Evolutionary conservation across 2,329 filamentous ascomycete genomes (phyloP).

Genomic region (Pseudovirgaria hyperparasitica): DNA sequence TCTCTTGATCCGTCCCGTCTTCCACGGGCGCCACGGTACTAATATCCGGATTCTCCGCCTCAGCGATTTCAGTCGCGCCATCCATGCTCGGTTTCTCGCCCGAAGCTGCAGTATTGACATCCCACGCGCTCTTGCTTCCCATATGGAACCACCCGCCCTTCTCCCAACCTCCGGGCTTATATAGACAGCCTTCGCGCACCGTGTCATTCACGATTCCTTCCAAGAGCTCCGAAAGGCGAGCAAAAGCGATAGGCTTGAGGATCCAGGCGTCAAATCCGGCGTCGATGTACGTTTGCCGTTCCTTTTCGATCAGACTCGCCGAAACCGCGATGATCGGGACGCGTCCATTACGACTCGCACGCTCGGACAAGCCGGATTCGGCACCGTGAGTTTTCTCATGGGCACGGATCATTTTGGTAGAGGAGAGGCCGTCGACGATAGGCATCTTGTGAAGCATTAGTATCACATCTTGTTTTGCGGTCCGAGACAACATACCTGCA

Average conservation of each 20-base stretch:
- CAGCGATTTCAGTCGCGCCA: neutral
- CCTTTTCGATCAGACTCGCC: slow-evolving; percentile 62
- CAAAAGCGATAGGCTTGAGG: slow-evolving; percentile 75
- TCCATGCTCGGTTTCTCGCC: slow-evolving; percentile 2
- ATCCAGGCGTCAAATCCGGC: slow-evolving; percentile 87
- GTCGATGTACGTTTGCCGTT: slow-evolving; percentile 56
- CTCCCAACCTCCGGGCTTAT: slow-evolving; percentile 65
- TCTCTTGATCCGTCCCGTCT: neutral
- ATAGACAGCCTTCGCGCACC: slow-evolving; percentile 49
- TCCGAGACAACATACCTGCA: slow-evolving; percentile 53
- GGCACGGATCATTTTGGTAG: slow-evolving; percentile 71
- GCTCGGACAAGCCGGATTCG: slow-evolving; percentile 43
- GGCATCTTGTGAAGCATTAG: slow-evolving; percentile 54
- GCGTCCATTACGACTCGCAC: slow-evolving; percentile 48
- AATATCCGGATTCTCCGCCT: too few species aligned
- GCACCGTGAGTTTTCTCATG: slow-evolving; percentile 45
- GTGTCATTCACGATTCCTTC: slow-evolving; percentile 52
- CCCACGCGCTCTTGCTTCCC: slow-evolving; percentile 22
- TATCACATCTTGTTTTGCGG: neutral
- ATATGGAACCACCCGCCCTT: slow-evolving; percentile 68
- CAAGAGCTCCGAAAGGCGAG: slow-evolving; percentile 56
- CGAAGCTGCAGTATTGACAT: slow-evolving; percentile 24
- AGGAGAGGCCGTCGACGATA: slow-evolving; percentile 72
- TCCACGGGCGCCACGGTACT: too few species aligned
- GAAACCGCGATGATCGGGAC: slow-evolving; percentile 81